Conservation (phyloP, 2,329 filamentous ascomycete species). For the Penicillium sp. region DNA sequence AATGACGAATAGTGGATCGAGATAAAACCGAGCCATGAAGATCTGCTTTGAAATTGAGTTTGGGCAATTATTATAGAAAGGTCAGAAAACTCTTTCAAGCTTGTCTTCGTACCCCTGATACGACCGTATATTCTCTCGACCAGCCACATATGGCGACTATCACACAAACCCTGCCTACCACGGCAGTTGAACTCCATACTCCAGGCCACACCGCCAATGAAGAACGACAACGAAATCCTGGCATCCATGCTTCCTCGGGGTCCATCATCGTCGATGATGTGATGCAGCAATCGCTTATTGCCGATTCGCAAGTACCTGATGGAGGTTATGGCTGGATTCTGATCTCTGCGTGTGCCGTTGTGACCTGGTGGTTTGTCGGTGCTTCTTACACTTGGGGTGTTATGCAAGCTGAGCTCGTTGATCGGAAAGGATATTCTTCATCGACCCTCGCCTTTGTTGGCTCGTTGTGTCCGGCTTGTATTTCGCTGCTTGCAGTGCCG, state of each 20-base stretch:
- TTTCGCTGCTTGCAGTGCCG: slow-evolving; percentile 57
- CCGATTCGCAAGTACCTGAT: slow-evolving; percentile 48
- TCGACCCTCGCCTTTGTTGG: slow-evolving; percentile 64
- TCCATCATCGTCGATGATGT: slow-evolving; percentile 32
- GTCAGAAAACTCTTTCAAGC: background rate
- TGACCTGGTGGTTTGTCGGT: slow-evolving; percentile 62
- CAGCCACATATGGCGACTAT: slow-evolving; percentile 19
- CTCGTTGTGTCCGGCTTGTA: slow-evolving; percentile 55
- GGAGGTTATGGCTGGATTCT: slow-evolving; percentile 46
- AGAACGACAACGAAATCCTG: slow-evolving; percentile 24
- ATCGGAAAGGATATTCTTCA: slow-evolving; percentile 51
- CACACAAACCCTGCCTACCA: slow-evolving; percentile 22
- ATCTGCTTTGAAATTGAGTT: background rate
- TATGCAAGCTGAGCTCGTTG: slow-evolving; percentile 60
- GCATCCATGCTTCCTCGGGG: slow-evolving; percentile 1
- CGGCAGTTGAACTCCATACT: slow-evolving; percentile 22
- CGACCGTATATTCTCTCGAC: background rate
- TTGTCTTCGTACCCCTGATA: background rate
- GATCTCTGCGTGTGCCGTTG: slow-evolving; percentile 54
- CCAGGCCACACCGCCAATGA: slow-evolving; percentile 9
- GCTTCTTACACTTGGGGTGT: slow-evolving; percentile 64
- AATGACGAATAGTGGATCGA: background rate
- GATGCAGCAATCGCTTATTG: slow-evolving; percentile 51
- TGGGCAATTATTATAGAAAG: background rate
- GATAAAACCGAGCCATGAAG: background rate